These are phyloP conservation scores for Ceratobasidium theobromae DNA, from an alignment of 1,284 basidiomycete genomes.

Conservation along the genomic window DNA sequence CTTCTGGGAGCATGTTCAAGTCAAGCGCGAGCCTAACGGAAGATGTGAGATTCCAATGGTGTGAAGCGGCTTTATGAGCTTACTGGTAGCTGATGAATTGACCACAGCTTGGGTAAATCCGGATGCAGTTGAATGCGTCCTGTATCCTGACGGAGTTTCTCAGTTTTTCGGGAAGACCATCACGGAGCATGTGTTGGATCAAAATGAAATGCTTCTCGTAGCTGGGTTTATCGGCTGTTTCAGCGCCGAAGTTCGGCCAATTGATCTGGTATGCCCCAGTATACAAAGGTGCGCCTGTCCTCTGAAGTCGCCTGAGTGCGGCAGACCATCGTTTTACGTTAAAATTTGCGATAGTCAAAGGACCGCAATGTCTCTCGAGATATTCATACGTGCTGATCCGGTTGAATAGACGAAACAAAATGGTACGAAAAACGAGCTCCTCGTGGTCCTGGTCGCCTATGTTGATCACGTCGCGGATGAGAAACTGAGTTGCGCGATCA, in stretches of 20 bases:
- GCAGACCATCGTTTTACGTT: conserved; percentile 50
- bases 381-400: conserved; percentile 61
- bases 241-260: conserved; percentile 51
- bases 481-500: conserved; percentile 60
- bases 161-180: conserved; percentile 49
- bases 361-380: conserved; percentile 51
- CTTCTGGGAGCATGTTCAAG: conserved; percentile 48
- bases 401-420: conserved; percentile 63
- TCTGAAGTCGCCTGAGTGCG: conserved; percentile 50
- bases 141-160: conserved; percentile 50
- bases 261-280: conserved; percentile 68
- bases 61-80: conserved; percentile 26
- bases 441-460: conserved; percentile 56
- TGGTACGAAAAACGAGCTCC: conserved; percentile 61
- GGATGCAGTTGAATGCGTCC: conserved; percentile 57
- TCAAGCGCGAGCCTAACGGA: conserved; percentile 46
- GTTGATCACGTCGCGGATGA: conserved; percentile 61
- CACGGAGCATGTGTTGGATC: conserved; percentile 57
- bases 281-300: conserved; percentile 50
- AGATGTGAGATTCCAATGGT: background rate
- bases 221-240: conserved; percentile 41
- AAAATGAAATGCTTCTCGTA: conserved; percentile 58
- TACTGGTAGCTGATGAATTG: conserved; percentile 53
- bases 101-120: conserved; percentile 61
- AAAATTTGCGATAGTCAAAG: conserved; percentile 56